Base-by-base conservation (phyloP, 1,139 yeast species). In the Diutina rugosa region DNA sequence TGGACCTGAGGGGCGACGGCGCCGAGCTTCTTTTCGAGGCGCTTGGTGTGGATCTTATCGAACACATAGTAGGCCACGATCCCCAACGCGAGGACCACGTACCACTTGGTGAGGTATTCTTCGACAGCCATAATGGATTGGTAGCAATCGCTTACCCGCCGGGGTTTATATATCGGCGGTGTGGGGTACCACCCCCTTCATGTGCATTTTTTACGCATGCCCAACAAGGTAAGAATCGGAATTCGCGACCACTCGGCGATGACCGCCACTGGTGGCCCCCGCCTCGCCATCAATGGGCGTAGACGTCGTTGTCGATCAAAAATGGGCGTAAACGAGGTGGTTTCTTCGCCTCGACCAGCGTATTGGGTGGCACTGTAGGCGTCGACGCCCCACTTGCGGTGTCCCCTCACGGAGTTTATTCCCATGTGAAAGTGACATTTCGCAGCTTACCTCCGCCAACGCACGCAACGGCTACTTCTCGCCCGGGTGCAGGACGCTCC, bases 1-100 rank as follows among this genome's bases (percentile, higher is more conserved):
- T 49, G 53, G 35, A 18, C 3, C 10, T 18, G 28, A 12, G n/a
- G n/a, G 9, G 53, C 28, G n/a, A 16, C n/a, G 8, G 53, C 53
- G 12, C 53, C 53, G 12, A 49, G 44, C 44, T 49, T 49, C 45
- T 49, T 49, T 49, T 49, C 53, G 26, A 49, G 32, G 10, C 41
- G 41, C 28, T 30, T 32, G 30, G 53, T 49, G 53, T 49, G 26
- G 53, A 49, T 8, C 10, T 32, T n/a, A n/a, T 49, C 53, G 18
- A 49, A 32, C 6, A 49, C 45, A 6, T 29, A 32, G 44, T 49
- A 49, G 29, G 53, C 53, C 7, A 49, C 41, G n/a, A 49, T 8
- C 28, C 53, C 53, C 18, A 18, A n/a, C 9, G 44, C 44, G 21
- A 49, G 29, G 28, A 49, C 21, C 12, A 49, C 53, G 21, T 49